phyloP scores from a whole-genome alignment of 1,284 basidiomycete genomes.

The Boletus smithii region DNA sequence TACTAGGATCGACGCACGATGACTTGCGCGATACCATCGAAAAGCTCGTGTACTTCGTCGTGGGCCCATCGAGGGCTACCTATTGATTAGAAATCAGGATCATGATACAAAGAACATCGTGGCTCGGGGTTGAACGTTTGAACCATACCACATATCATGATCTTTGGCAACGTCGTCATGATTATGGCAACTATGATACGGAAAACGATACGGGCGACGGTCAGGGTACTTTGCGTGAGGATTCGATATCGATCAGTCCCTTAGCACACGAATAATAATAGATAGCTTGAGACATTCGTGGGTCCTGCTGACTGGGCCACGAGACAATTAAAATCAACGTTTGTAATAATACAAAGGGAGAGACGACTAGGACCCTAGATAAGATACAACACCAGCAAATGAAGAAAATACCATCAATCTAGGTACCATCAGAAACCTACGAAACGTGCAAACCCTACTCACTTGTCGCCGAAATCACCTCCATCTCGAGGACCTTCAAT shows the following conservation, averaged over 20 bases:
- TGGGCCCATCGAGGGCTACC: slow-evolving; percentile 76
- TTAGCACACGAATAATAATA: neutral
- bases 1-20: slow-evolving; percentile 51
- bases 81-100: slow-evolving; percentile 22
- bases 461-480: slow-evolving; percentile 34
- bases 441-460: slow-evolving; percentile 15
- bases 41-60: slow-evolving; percentile 63
- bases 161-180: slow-evolving; percentile 19
- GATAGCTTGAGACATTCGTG: too few relatives aligned
- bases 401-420: neutral
- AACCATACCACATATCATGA: slow-evolving; percentile 26
- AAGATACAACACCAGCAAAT: too few relatives aligned
- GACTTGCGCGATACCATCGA: slow-evolving; percentile 68
- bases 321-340: too few relatives aligned
- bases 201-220: neutral
- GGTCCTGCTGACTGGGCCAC: too few relatives aligned
- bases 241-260: neutral
- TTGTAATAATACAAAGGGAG: too few relatives aligned
- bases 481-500: slow-evolving; percentile 41
- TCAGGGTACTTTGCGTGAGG: neutral
- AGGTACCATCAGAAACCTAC: neutral
- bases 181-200: neutral
- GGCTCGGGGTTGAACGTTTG: neutral
- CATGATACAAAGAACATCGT: neutral
- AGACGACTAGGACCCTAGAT: too few relatives aligned